These are phyloP conservation scores for Yueomyces sp. DNA, from an alignment of 1,139 yeast genomes.

Conservation along the genomic window DNA sequence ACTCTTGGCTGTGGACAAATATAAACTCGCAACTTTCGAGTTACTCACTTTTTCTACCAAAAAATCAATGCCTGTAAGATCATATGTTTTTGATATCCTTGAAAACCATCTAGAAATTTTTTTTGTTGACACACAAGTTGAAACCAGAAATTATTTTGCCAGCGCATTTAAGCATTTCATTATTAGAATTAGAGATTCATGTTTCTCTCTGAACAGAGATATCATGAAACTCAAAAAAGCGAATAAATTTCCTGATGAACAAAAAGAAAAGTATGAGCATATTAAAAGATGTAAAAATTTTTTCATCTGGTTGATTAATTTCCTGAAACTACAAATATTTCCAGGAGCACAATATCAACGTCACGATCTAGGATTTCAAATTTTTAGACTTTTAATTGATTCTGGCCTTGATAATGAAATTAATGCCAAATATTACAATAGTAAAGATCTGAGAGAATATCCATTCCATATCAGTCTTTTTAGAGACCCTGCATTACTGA, in stretches of 20 bases:
- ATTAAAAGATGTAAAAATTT: constrained; percentile 30
- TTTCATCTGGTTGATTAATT: constrained; percentile 30
- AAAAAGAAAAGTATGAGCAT: constrained; percentile 16
- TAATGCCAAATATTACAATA: constrained; percentile 24
- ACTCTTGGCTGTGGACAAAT: constrained; percentile 34
- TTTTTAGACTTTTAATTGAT: constrained; percentile 37
- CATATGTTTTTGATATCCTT: constrained; percentile 32
- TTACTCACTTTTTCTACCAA: constrained; percentile 50
- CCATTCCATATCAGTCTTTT: constrained; percentile 38
- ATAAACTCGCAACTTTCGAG: constrained; percentile 47
- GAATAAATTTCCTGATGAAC: constrained; percentile 26
- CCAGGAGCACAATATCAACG: constrained; percentile 68
- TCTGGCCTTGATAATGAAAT: constrained; percentile 44
- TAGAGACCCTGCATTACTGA: constrained; percentile 25
- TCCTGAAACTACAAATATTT: constrained; percentile 32
- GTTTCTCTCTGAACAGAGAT: constrained; percentile 43
- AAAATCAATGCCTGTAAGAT: constrained; percentile 43
- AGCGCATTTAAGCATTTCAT: constrained; percentile 51
- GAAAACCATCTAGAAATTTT: constrained; percentile 33
- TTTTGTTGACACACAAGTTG: constrained; percentile 53
- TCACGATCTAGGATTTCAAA: constrained; percentile 35
- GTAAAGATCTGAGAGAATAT: constrained; percentile 23
- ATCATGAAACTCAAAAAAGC: constrained; percentile 28
- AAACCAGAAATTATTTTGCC: constrained; percentile 49
- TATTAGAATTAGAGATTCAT: constrained; percentile 52